Evolutionary conservation across 495 filamentous ascomycete species (phyloP).

Genomic region (Penicillium desertorum): DNA sequence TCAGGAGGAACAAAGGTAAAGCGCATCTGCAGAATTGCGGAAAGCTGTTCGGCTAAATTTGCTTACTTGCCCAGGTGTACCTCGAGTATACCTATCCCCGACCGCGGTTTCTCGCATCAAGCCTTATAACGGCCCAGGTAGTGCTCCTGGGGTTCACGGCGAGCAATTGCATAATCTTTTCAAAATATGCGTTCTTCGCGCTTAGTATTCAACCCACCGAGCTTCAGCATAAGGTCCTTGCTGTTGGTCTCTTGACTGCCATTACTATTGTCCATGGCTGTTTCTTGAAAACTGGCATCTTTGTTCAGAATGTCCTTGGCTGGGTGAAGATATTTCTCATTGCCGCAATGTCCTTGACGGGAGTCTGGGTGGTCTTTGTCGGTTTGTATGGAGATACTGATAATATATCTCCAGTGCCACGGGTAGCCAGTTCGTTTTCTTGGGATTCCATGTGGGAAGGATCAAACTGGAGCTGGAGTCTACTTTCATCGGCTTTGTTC

Average conservation of each 20-base stretch:
- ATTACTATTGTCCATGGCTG: conserved; percentile 44
- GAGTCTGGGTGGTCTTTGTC: conserved; percentile 43
- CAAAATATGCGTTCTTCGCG: conserved; percentile 48
- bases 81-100: conserved; percentile 71
- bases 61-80: conserved; percentile 49
- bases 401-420: conserved; percentile 7
- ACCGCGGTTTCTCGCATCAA: conserved; percentile 68
- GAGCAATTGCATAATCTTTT: conserved; percentile 47
- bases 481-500: conserved; percentile 64
- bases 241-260: conserved; percentile 35
- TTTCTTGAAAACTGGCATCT: conserved; percentile 40
- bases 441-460: conserved; percentile 44
- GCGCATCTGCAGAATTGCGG: not conserved
- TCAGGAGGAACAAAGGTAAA: conserved; percentile 65
- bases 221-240: conserved; percentile 37
- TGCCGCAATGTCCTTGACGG: conserved; percentile 44
- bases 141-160: conserved; percentile 68
- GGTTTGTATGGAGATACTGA: conserved; percentile 25
- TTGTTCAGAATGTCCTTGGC: conserved; percentile 47
- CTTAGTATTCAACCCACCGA: conserved; percentile 34
- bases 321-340: conserved; percentile 52
- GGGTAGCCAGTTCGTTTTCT: conserved; percentile 9
- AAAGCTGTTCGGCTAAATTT: conserved; percentile 7
- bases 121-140: conserved; percentile 63
- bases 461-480: conserved; percentile 49